Evolutionary conservation across 164 flowering plant species (phyloP), one percentile per base, ranked within the genome.

Genomic region (Saururus chinensis): DNA sequence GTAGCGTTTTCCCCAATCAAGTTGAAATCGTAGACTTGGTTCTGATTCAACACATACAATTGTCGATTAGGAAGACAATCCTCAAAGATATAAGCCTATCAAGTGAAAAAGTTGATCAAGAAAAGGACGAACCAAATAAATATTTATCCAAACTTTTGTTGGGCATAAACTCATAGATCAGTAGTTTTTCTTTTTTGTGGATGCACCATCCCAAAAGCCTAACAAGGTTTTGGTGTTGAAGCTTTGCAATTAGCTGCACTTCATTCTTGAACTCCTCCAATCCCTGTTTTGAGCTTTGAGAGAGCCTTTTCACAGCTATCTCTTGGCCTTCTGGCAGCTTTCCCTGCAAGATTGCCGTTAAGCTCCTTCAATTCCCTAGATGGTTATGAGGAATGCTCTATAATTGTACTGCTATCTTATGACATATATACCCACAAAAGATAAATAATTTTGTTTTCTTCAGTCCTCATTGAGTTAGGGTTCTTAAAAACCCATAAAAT

Each of bases 1-100:
- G 56, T 76, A 78, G 7, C 97, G 81, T 51, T 57, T 79, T 11
- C 19, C 71, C 97, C 97, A 88, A 54, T 82, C 80, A 26, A 90
- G 74, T 37, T 64, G 63, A 12, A 64, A 61, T 71, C 63, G 63
- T 60, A 72, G 77, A 6, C 64, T 45, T 19, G 75, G 49, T 48
- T 84, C 89, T 86, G 81, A 17, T 20, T 26, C 26, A 60, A 6
- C 23, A 41, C 30, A 22, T 20, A 6, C 14, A 57, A 57, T 48
- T 24, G 14, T 52, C 24, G 21, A 22, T 37, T 62, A 48, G 13
- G 42, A 40, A 35, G 19, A 56, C 8, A 62, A 16, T 20, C 23
- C 51, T 53, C 30, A 24, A 52, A 65, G n/a, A 21, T 22, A 40
- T 69, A 53, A 19, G 40, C 54, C 23, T 51, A 0, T 19, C 26